Evolutionary conservation across 257 asterid species (phyloP), one percentile per base, ranked within the genome.

Genomic region (Rauvolfia tetraphylla): DNA sequence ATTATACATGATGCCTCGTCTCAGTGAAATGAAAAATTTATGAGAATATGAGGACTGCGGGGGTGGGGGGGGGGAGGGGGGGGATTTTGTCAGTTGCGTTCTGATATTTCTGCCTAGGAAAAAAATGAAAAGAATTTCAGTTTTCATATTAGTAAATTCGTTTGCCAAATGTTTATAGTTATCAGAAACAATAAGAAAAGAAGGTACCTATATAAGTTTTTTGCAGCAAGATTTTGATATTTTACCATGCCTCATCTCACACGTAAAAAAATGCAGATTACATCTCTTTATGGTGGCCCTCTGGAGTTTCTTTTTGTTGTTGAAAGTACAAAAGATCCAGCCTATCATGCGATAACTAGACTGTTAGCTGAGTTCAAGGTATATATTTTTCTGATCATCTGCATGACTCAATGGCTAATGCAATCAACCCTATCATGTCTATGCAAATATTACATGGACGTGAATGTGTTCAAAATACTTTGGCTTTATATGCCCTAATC

Each of bases 271-370:
- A 71, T 82, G 84, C 97, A 95, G 99, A 86, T 93, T 81, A 95
- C 99, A 65, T 91, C 96, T 83, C 86, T 95, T 79, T 93, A 93
- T 82, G 99, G 99, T 20, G 98, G 99, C 51, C 97, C 98, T 20
- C 57, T 91, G 86, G 97, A 95, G 79, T 95, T 93, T 84, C 90
- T 93, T 73, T 95, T 95, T 83, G 90, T 95, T 68, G 97, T 95
- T 75, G 98, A 95, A 54, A 91, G 97, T 82, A 88, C 83, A 44
- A 95, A 89, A 83, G 99, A 95, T 85, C 98, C 96, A 78, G 99
- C 99, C 44, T 95, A 91, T 87, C 91, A 80, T 85, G 98, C 97
- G 0, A 90, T 89, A 77, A 80, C 90, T 74, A 81, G 79, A 77
- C 81, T 95, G 77, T 68, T 95, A 77, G 90, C 88, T 63, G 97